Conservation (phyloP, 371 early-diverging fungal species). For the Catenaria anguillulae region DNA sequence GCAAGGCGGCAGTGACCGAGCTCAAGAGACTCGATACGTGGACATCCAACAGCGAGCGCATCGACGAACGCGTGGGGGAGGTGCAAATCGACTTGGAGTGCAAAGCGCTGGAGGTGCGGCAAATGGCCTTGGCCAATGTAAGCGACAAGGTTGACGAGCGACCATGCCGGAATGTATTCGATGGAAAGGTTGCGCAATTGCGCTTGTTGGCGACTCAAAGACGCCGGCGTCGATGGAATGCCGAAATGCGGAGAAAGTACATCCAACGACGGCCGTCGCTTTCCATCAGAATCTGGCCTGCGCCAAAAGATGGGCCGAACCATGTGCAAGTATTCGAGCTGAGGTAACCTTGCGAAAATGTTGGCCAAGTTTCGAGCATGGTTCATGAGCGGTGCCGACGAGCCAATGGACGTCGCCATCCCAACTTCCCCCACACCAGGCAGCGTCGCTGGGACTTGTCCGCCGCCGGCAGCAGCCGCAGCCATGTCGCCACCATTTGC, state of each 20-base stretch:
- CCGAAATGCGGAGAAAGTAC: neutral
- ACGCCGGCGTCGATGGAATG: neutral
- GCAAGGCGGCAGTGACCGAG: neutral
- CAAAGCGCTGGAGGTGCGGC: neutral
- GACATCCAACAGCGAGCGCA: neutral
- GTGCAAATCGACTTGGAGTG: conserved; percentile 1
- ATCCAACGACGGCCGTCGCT: neutral
- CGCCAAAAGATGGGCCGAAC: neutral
- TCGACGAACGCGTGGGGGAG: neutral
- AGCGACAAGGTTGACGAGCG: conserved; percentile 2
- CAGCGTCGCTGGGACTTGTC: too few relatives aligned
- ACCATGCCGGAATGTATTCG: conserved; percentile 4
- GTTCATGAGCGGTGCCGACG: neutral
- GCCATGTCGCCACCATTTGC: neutral
- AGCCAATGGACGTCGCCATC: neutral
- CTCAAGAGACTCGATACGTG: neutral
- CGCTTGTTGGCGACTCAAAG: neutral
- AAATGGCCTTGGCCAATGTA: neutral
- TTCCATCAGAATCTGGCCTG: too few relatives aligned
- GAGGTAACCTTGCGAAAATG: neutral
- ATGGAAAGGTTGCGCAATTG: neutral
- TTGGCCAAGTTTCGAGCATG: neutral
- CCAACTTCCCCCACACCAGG: too few relatives aligned
- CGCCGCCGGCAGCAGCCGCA: neutral
- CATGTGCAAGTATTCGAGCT: neutral